Evolutionary conservation across 768 basidiomycete genomes (phyloP), one percentile per base, ranked within the genome.

Genomic region (Saitozyma sp.): DNA sequence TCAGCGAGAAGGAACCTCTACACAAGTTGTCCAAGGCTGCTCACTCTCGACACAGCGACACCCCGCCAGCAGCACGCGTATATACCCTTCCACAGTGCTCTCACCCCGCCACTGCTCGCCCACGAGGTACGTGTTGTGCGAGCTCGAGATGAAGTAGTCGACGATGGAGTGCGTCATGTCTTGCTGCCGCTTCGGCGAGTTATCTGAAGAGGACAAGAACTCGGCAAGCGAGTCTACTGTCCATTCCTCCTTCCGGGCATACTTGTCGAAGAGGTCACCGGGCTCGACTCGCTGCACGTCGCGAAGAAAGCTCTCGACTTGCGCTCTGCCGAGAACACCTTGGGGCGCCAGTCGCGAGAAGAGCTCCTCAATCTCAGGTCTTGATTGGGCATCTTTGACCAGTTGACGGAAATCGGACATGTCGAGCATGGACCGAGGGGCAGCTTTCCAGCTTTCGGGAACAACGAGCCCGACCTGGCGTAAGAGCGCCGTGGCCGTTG

Each of bases 21-120:
- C 13, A 38, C 29, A 17, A 52, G 7, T 2, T 14, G 16, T 41
- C 7, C 37, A 9, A 46, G 10, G 14, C 10, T 53, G 84, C 89
- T 67, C 69, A 93, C 94, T 78, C 79, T 98, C 94, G 38, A 98
- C 94, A 59, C 90, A 92, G n/a, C 94, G 85, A 76, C 93, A 95
- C 42, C 91, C 86, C 54, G 89, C 90, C 48, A 96, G 82, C 46
- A 97, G 81, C 0, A 93, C 93, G 0, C 95, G 84, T 59, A 97
- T 92, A 76, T 98, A 98, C 0, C 95, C 86, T 73, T 96, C 94
- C 37, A 91, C 86, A 0, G 93, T 93, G 64, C 90, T 92, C 39
- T 88, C 86, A 6, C 95, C 95, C 39, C 80, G 71, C 69, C 48
- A 93, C 84, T 80, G 80, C 62, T 78, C 74, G 1, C 80, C 80